Base-by-base conservation (phyloP, 75 land plant genomes). In the Cunninghamia lanceolata region DNA sequence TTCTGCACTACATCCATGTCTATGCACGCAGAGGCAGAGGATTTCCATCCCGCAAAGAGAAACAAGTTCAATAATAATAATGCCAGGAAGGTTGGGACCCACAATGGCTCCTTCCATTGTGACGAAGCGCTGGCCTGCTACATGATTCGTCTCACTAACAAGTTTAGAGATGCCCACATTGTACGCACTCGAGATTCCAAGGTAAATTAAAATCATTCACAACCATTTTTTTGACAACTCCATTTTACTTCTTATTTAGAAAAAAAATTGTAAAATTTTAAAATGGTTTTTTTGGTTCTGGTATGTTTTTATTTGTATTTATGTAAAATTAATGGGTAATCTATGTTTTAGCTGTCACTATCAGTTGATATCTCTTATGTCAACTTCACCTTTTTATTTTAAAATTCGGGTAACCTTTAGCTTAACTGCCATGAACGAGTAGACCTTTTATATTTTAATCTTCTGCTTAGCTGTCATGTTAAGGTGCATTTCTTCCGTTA, bases 21-120 rank as follows among this genome's bases (percentile, higher is more conserved):
- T 9, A 47, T 47, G 52, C 52, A 47, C 10, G 10, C 52, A 47
- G 36, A 73, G 36, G 10, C 36, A 11, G 75, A 73, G 11, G 36
- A 73, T 2, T 35, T 73, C 32, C 75, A 73, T 73, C 32, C 35
- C 36, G 75, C 75, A 34, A 73, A 73, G 75, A 73, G 35, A 14
- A 32, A 15, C n/a, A 73, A 73, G 75, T 3, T 35, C 13, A 47
- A 47, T 45, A 45, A 45, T 45, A 45, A 45, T 47, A 47, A 9
- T 47, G 9, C 52, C n/a, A 42, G 19, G 28, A 30, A 42, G 16
- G 78, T 87, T 45, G 88, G 88, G 17, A 87, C 88, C 15, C 88
- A 87, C 86, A 87, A 87, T 87, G 88, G 88, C 9, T 85, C 88
- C 32, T 87, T 87, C 28, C 88, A 87, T 50, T 87, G 88, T 45